Conservation (phyloP, 441 rosid species). For the Erodium moschatum region DNA sequence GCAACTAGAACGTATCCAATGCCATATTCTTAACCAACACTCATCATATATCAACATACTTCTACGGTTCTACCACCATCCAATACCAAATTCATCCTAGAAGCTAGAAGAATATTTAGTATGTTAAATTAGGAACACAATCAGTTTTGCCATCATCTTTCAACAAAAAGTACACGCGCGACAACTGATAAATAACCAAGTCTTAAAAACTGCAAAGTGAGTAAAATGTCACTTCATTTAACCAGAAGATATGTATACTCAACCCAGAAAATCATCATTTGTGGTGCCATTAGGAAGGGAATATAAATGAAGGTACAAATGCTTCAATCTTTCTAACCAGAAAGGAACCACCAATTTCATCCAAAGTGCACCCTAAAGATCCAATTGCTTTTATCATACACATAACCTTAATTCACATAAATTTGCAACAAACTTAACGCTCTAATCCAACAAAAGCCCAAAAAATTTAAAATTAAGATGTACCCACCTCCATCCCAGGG, state of each 20-base stretch:
- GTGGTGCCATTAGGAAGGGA: not conserved
- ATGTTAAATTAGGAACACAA: not conserved
- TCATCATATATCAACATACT: not conserved
- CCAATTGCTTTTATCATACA: not conserved
- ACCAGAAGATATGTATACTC: not conserved
- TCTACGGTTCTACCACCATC: not conserved
- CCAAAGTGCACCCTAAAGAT: not conserved
- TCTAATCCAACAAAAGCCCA: not conserved
- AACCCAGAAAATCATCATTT: not conserved
- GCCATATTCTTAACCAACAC: not conserved
- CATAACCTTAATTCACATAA: not conserved
- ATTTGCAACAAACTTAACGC: not conserved
- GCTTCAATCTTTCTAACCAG: not conserved
- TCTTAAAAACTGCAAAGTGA: not conserved
- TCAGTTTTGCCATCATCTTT: not conserved
- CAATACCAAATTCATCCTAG: not conserved
- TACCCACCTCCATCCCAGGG: slow-evolving; percentile 57
- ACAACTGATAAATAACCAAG: not conserved
- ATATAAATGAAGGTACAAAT: not conserved
- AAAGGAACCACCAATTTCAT: not conserved
- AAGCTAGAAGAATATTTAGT: not conserved
- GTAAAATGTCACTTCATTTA: not conserved
- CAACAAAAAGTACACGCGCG: not conserved
- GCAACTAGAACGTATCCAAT: not conserved
- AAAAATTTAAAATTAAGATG: not conserved